These are phyloP conservation scores for Grosmannia clavigera DNA, from an alignment of 2,329 filamentous ascomycete species.

Conservation along the genomic window DNA sequence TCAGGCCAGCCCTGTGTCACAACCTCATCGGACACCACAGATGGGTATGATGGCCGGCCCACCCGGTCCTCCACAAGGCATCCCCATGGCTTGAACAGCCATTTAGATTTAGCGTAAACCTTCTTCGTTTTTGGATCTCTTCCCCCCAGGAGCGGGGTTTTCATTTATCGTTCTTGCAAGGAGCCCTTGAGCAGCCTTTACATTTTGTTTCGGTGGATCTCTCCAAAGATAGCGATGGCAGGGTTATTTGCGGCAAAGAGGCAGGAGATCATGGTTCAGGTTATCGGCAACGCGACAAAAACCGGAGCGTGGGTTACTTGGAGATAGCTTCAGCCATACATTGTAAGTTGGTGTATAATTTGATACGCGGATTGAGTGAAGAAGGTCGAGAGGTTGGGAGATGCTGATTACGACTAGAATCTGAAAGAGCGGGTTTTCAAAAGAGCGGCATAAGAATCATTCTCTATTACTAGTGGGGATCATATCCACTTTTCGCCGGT, in stretches of 20 bases:
- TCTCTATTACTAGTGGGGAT: no score
- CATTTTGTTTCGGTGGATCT: not conserved
- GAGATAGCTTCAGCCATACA: no score
- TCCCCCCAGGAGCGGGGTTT: not conserved
- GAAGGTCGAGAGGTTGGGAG: no score
- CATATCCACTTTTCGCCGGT: no score
- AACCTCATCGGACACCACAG: conserved; percentile 18
- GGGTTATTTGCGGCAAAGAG: not conserved
- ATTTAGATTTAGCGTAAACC: not conserved
- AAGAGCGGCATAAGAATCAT: no score
- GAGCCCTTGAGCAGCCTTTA: not conserved
- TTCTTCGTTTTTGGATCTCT: not conserved
- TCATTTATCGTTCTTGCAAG: not conserved
- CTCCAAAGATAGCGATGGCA: not conserved
- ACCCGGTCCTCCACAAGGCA: conserved; percentile 9
- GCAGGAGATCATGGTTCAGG: no score
- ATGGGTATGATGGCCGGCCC: conserved; percentile 17
- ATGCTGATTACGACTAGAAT: no score
- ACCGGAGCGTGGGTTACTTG: no score
- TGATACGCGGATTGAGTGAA: no score
- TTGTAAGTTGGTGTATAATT: no score
- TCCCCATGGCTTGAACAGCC: conserved; percentile 7
- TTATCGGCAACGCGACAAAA: no score
- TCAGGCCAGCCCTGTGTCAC: conserved; percentile 9
- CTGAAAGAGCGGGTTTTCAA: no score